Conservation (phyloP, 805 yeast genomes). For the Metschnikowia cubensis region DNA sequence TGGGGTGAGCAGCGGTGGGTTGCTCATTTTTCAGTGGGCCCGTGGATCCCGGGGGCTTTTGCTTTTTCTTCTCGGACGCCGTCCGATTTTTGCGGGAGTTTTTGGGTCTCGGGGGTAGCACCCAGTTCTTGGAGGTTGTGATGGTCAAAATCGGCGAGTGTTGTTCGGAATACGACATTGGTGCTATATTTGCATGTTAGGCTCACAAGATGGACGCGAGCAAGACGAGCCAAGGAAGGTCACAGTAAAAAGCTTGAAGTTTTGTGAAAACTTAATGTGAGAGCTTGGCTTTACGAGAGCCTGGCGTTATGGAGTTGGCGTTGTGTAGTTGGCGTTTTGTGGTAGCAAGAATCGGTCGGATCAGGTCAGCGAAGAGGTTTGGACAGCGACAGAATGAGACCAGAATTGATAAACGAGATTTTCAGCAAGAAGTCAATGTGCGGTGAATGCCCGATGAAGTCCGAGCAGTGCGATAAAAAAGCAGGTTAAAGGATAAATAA, state of each 20-base stretch:
- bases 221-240: background rate
- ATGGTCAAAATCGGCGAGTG: constrained; percentile 17
- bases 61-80: constrained; percentile 25
- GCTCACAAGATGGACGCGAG: background rate
- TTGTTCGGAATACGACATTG: constrained; percentile 13
- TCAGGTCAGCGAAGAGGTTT: too few species aligned
- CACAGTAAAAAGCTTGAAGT: background rate
- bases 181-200: constrained; percentile 12
- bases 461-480: background rate
- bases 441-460: background rate
- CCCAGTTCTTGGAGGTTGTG: constrained; percentile 20
- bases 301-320: too few species aligned
- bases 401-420: too few species aligned
- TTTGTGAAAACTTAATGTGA: too few species aligned
- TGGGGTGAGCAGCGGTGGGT: background rate
- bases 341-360: too few species aligned
- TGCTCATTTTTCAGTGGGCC: background rate
- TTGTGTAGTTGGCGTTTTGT: too few species aligned
- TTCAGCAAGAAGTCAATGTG: background rate
- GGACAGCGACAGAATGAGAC: too few species aligned
- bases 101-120: constrained; percentile 20
- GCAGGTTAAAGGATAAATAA: background rate
- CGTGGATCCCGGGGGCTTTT: background rate
- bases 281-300: too few species aligned
- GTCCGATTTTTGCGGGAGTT: constrained; percentile 17